A percentile compares a stretch with the other conserved stretches of the same genome.
phyloP scores from a whole-genome alignment of 1,139 yeast species.

The Pichia sp. region DNA sequence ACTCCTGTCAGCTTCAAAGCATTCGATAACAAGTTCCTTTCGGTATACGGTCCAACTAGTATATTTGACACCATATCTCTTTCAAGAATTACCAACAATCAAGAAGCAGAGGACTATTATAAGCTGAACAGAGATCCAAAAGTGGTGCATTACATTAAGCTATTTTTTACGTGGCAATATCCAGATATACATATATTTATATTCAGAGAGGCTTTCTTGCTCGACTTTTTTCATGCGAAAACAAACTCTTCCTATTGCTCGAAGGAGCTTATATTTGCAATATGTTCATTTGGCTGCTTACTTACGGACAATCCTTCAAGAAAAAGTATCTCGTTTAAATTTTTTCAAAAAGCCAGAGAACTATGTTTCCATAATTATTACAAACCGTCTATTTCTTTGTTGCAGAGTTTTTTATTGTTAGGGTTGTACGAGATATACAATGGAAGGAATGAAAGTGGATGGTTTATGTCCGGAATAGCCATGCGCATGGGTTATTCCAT shows the following conservation, averaged over 20 bases:
- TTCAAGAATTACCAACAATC: slow-evolving; percentile 9
- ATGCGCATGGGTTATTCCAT: slow-evolving; percentile 62
- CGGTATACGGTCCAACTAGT: slow-evolving; percentile 50
- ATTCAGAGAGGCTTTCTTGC: slow-evolving; percentile 59
- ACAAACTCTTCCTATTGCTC: slow-evolving; percentile 29
- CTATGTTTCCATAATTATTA: slow-evolving; percentile 34
- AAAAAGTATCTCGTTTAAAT: slow-evolving; percentile 39
- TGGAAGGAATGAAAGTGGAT: slow-evolving; percentile 54
- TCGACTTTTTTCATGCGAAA: slow-evolving; percentile 47
- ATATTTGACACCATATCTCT: slow-evolving; percentile 36
- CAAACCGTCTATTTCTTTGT: slow-evolving; percentile 3
- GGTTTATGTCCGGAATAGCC: slow-evolving; percentile 59
- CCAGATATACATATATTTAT: slow-evolving; percentile 60
- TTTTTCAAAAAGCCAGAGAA: slow-evolving; percentile 44
- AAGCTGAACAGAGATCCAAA: slow-evolving; percentile 25
- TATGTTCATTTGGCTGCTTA: slow-evolving; percentile 58
- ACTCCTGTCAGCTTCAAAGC: slow-evolving; percentile 15
- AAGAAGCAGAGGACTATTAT: slow-evolving; percentile 11
- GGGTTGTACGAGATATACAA: slow-evolving; percentile 47
- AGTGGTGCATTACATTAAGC: slow-evolving; percentile 47
- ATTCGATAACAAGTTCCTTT: slow-evolving; percentile 14
- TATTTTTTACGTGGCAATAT: slow-evolving; percentile 60
- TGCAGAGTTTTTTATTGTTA: slow-evolving; percentile 46
- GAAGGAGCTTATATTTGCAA: slow-evolving; percentile 47
- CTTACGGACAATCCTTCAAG: slow-evolving; percentile 42